Evolutionary conservation across 768 basidiomycete species (phyloP).

Genomic region (Pleurotus djamor): DNA sequence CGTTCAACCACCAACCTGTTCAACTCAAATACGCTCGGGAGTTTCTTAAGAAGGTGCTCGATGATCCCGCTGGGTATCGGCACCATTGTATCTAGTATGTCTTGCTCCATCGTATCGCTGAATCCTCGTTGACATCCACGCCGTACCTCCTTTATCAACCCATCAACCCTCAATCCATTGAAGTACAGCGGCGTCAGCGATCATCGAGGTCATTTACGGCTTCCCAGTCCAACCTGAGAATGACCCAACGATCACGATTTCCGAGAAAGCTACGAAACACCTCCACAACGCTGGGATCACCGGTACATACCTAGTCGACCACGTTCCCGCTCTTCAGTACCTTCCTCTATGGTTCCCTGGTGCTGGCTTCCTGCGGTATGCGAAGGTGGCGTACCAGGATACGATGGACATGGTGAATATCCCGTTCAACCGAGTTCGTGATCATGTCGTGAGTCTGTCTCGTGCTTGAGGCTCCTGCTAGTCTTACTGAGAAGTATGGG

Average conservation of each 20-base stretch:
- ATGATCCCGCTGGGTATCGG: slow-evolving; percentile 33
- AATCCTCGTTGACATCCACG: not conserved
- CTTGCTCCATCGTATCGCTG: not conserved
- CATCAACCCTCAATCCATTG: too few relatives aligned
- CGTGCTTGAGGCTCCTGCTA: not conserved
- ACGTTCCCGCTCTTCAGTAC: slow-evolving; percentile 25
- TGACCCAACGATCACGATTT: slow-evolving; percentile 30
- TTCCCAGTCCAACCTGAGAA: slow-evolving; percentile 23
- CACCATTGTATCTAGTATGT: slow-evolving; percentile 33
- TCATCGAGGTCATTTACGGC: slow-evolving; percentile 31
- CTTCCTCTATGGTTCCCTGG: slow-evolving; percentile 34
- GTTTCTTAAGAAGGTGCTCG: slow-evolving; percentile 27
- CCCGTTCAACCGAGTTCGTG: slow-evolving; percentile 15
- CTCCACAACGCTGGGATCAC: slow-evolving; percentile 22
- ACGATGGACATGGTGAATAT: not conserved
- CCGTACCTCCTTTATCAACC: too few relatives aligned
- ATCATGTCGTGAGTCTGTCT: slow-evolving; percentile 16
- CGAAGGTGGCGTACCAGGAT: slow-evolving; percentile 11
- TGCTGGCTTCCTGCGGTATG: slow-evolving; percentile 28
- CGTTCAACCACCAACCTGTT: slow-evolving; percentile 23
- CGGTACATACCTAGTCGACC: slow-evolving; percentile 30
- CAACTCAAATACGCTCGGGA: slow-evolving; percentile 25
- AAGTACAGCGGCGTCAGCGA: slow-evolving; percentile 15
- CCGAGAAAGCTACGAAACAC: slow-evolving; percentile 22
- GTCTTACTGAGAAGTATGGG: too few relatives aligned